These are phyloP conservation scores for Trypanosoma lewisi DNA, from an alignment of 208 protist species.

Conservation along the genomic window DNA sequence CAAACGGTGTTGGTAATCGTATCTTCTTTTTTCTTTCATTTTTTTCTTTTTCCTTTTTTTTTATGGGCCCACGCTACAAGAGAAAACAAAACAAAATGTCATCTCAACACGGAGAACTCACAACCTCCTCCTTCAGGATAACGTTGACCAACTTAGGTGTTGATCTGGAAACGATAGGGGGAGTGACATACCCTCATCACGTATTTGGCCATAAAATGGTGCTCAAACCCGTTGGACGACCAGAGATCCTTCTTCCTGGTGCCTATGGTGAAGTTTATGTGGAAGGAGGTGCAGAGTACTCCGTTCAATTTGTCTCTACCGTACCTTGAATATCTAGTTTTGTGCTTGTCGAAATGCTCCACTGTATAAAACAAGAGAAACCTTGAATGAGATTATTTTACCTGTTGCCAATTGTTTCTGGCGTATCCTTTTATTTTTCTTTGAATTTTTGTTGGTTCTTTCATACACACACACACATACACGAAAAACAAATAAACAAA, in stretches of 20 bases:
- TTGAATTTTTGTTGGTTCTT: constrained; percentile 1
- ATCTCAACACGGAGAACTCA: background rate
- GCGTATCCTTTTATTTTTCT: background rate
- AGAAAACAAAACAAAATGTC: constrained; percentile 11
- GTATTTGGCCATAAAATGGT: constrained; percentile 50
- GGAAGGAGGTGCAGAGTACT: constrained; percentile 24
- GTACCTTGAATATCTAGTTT: background rate
- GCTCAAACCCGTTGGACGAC: constrained; percentile 29
- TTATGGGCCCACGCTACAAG: background rate
- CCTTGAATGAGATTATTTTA: background rate
- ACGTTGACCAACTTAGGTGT: constrained; percentile 31
- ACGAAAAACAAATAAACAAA: too few relatives aligned
- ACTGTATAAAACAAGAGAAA: too few relatives aligned
- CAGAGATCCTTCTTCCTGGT: constrained; percentile 47
- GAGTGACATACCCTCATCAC: constrained; percentile 64
- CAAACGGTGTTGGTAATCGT: too few relatives aligned
- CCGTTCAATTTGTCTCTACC: constrained; percentile 11
- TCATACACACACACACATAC: too few relatives aligned
- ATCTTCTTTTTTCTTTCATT: too few relatives aligned
- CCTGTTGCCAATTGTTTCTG: background rate
- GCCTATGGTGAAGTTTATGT: constrained; percentile 50
- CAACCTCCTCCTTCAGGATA: constrained; percentile 6
- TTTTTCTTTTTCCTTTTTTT: too few relatives aligned
- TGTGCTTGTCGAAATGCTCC: too few relatives aligned
- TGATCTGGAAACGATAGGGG: constrained; percentile 39